phyloP scores from a whole-genome alignment of 1,284 basidiomycete genomes.

The Fistulina hepatica region DNA sequence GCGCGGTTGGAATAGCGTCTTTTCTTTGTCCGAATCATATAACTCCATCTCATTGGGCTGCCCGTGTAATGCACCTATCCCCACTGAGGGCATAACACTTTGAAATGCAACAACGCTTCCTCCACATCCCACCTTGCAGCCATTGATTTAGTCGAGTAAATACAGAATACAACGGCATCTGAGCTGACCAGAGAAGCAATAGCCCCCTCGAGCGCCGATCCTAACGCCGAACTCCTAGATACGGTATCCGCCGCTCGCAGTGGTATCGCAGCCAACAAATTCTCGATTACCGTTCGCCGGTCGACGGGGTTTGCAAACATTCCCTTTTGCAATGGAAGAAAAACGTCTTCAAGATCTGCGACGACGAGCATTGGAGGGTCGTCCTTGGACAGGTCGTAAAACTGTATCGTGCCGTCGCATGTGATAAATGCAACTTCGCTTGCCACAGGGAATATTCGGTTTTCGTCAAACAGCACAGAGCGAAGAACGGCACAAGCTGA shows the following conservation, averaged over 20 bases:
- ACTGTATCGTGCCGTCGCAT: slow-evolving; percentile 78
- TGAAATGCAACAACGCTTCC: slow-evolving; percentile 85
- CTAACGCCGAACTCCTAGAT: slow-evolving; percentile 56
- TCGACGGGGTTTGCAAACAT: slow-evolving; percentile 74
- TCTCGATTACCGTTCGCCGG: slow-evolving; percentile 14
- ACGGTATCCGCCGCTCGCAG: slow-evolving; percentile 47
- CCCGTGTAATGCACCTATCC: slow-evolving; percentile 57
- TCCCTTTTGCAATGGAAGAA: slow-evolving; percentile 68
- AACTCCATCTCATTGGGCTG: slow-evolving; percentile 56
- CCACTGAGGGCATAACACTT: slow-evolving; percentile 67
- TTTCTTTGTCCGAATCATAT: slow-evolving; percentile 89
- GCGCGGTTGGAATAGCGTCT: slow-evolving; percentile 66
- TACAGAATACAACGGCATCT: slow-evolving; percentile 8
- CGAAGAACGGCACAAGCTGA: slow-evolving; percentile 60
- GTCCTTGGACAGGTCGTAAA: slow-evolving; percentile 78
- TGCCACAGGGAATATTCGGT: slow-evolving; percentile 40
- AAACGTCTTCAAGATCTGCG: slow-evolving; percentile 86
- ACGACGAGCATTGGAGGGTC: slow-evolving; percentile 75
- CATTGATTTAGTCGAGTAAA: slow-evolving; percentile 7
- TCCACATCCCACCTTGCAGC: slow-evolving; percentile 57
- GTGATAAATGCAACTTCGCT: slow-evolving; percentile 73
- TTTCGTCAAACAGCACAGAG: slow-evolving; percentile 59
- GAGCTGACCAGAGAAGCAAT: slow-evolving; percentile 61
- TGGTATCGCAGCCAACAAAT: slow-evolving; percentile 59
- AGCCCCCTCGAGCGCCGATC: slow-evolving; percentile 68